phyloP scores from a whole-genome alignment of 345 rosid species.

The Pistacia integerrima region DNA sequence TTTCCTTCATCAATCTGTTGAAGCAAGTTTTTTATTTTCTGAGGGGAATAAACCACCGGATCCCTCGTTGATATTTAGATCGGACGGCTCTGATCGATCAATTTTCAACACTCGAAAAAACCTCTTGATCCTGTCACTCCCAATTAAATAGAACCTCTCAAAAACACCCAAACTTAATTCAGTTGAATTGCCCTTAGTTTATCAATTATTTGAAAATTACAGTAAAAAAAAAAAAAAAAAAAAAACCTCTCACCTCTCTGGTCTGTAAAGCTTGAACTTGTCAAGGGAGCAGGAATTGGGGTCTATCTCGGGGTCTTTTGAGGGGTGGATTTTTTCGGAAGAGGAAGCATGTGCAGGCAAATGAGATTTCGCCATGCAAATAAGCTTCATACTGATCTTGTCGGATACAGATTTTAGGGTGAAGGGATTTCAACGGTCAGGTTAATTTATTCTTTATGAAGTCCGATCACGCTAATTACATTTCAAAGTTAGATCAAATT shows the following conservation, averaged over 20 bases:
- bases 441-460: no score
- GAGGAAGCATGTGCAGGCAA: conserved; percentile 27
- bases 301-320: conserved; percentile 61
- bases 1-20: conserved; percentile 94
- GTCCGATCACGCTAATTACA: no score
- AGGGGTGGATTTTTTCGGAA: conserved; percentile 67
- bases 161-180: conserved; percentile 14
- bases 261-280: conserved; percentile 95
- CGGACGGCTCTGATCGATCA: conserved; percentile 94
- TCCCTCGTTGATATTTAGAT: conserved; percentile 96
- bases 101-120: conserved; percentile 85
- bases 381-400: not conserved
- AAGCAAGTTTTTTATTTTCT: conserved; percentile 83
- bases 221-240: conserved; percentile 1
- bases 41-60: conserved; percentile 85
- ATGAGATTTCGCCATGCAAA: conserved; percentile 53
- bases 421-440: no score
- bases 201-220: not conserved
- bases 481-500: no score
- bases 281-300: conserved; percentile 77
- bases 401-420: not conserved
- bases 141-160: conserved; percentile 76
- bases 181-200: conserved; percentile 10
- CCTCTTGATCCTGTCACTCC: conserved; percentile 91
- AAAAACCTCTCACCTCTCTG: conserved; percentile 57